Evolutionary conservation across 495 filamentous ascomycete species (phyloP), one percentile per base, ranked within the genome.

Genomic region (Penicillium parvum): DNA sequence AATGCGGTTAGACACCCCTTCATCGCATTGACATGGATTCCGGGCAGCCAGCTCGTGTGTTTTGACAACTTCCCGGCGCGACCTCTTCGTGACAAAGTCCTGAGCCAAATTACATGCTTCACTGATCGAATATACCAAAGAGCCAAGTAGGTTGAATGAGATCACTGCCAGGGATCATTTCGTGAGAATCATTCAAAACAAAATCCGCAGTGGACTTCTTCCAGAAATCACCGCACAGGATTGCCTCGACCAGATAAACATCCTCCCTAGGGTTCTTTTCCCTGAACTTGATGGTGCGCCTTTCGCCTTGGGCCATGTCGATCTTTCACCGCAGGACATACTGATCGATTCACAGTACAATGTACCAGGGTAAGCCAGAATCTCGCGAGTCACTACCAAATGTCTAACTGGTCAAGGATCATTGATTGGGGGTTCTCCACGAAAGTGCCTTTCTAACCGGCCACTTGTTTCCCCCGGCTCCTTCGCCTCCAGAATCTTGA

Each of bases 1-100:
- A 52, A 52, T 38, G 29, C 32, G 15, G 32, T 47, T 27, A 25
- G 49, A 29, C 37, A 23, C 14, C 49, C 49, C 8, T 42, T 52
- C 21, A 38, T 47, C 28, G 34, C 39, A 11, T 15, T 43, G 8
- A 32, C 43, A 16, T 52, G 49, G 49, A 19, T 52, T 42, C 43
- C 37, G 17, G 49, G 43, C 11, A 37, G 17, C 8, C 32, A 1
- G n/a, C 39, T 52, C 17, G n/a, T 9, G 26, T 47, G 49, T 43
- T 37, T 32, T 12, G 43, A 47, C n/a, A n/a, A 42, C 5, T 39
- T 19, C 28, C 39, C 39, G 17, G n/a, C 32, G 12, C 40, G n/a
- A 39, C 33, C 46, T 33, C 34, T 49, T 34, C 40, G 46, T 3
- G 23, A 49, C 15, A 44, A 49, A 39, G 17, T 49, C 25, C 18